Evolutionary conservation across 371 early-diverging fungal species (phyloP).

Genomic region (Zopfochytrium polystomum): DNA sequence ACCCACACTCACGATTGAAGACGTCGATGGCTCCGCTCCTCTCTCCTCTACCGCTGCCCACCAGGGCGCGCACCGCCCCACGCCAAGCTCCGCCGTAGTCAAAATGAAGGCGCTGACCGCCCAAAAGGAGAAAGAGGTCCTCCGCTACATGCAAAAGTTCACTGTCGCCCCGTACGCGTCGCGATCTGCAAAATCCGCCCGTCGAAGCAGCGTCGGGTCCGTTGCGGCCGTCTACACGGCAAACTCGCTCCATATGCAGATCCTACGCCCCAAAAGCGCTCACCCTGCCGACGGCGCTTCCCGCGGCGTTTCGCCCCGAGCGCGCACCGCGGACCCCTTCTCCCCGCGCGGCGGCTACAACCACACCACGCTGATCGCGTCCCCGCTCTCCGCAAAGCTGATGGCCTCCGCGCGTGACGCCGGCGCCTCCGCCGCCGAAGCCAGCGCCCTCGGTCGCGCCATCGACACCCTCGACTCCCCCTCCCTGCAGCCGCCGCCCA

Average conservation of each 20-base stretch:
- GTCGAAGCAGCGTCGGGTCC: neutral
- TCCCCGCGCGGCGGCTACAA: slow-evolving; percentile 5
- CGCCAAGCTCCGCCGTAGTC: slow-evolving; percentile 27
- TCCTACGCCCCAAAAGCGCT: neutral
- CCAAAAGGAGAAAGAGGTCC: slow-evolving; percentile 24
- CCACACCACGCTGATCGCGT: slow-evolving; percentile 12
- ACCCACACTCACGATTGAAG: no score
- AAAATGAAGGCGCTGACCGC: slow-evolving; percentile 32
- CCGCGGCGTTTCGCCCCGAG: no score
- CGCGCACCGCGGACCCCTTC: no score
- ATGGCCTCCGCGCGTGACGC: slow-evolving; percentile 6
- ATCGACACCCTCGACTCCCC: neutral
- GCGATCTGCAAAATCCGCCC: slow-evolving; percentile 16
- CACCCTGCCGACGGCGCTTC: neutral
- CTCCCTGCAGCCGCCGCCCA: neutral
- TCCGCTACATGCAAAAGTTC: slow-evolving; percentile 27
- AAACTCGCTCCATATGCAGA: neutral
- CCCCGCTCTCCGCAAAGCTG: slow-evolving; percentile 23
- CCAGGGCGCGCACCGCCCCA: slow-evolving; percentile 4
- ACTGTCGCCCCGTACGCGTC: slow-evolving; percentile 23
- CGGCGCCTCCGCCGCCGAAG: slow-evolving; percentile 14
- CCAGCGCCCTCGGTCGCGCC: slow-evolving; percentile 9
- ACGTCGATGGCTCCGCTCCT: no score
- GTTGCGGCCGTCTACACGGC: neutral
- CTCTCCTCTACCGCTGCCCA: no score